Conservation (phyloP, 257 asterid species). For the Primulina huaijiensis region DNA sequence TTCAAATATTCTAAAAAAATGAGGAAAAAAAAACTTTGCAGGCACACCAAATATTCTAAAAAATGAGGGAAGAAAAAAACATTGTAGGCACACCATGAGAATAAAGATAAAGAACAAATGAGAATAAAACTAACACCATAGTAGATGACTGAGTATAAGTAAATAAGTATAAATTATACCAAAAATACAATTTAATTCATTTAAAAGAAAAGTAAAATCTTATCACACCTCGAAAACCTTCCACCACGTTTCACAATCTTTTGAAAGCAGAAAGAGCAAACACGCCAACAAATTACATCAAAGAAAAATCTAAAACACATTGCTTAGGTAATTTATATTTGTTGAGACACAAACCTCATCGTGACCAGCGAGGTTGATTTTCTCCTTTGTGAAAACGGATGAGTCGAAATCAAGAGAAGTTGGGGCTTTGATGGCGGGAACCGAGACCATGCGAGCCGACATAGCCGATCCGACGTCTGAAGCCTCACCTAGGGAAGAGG, state of each 20-base stretch:
- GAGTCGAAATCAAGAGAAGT: conserved; percentile 71
- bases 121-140: no score
- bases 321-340: neutral
- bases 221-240: neutral
- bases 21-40: neutral
- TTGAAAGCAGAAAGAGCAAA: neutral
- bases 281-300: neutral
- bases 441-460: conserved; percentile 60
- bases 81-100: neutral
- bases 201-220: neutral
- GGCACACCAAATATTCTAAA: neutral
- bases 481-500: conserved; percentile 24
- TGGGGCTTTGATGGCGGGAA: conserved; percentile 42
- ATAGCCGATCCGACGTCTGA: conserved; percentile 41
- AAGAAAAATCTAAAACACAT: neutral
- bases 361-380: conserved; percentile 73
- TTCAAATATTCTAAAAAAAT: neutral
- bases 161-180: neutral
- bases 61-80: neutral
- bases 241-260: neutral
- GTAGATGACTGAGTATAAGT: neutral
- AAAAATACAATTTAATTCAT: neutral
- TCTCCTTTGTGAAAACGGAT: conserved; percentile 75
- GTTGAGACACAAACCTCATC: conserved; percentile 54
- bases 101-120: neutral